Evolutionary conservation across 768 basidiomycete species (phyloP).

Genomic region (Termitomyces sp.): DNA sequence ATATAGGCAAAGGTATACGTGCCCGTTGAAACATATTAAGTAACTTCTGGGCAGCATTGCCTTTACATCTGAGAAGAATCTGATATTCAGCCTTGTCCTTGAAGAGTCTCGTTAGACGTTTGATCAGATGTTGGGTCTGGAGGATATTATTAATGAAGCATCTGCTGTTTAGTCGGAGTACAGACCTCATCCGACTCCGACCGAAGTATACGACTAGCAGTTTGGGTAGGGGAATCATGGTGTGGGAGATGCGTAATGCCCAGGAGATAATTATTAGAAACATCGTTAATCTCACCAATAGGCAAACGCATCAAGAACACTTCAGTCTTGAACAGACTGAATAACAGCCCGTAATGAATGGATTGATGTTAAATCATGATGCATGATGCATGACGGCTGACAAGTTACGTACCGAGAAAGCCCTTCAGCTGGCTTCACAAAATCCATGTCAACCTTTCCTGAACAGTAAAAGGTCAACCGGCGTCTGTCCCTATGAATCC

Average conservation of each 20-base stretch:
- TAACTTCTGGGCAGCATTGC: background rate
- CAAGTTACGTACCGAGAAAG: background rate
- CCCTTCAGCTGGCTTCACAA: background rate
- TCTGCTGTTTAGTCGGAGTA: background rate
- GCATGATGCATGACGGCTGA: too few relatives aligned
- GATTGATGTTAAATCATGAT: too few relatives aligned
- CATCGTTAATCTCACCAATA: background rate
- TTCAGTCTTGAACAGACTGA: background rate
- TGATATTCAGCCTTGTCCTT: background rate
- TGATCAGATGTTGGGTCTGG: background rate
- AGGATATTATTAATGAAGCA: background rate
- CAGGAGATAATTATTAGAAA: background rate
- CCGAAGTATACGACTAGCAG: background rate
- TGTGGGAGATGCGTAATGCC: background rate
- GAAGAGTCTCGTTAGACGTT: background rate
- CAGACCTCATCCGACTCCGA: background rate
- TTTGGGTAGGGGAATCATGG: background rate
- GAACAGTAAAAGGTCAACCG: background rate
- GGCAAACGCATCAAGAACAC: background rate
- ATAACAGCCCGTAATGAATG: background rate
- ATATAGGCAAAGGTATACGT: background rate
- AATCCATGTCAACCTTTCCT: background rate
- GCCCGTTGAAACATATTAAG: conserved; percentile 2
- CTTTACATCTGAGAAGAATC: background rate
- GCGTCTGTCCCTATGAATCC: background rate